Evolutionary conservation across 2,329 filamentous ascomycete species (phyloP).

Genomic region (Calcarisporium arbuscula): DNA sequence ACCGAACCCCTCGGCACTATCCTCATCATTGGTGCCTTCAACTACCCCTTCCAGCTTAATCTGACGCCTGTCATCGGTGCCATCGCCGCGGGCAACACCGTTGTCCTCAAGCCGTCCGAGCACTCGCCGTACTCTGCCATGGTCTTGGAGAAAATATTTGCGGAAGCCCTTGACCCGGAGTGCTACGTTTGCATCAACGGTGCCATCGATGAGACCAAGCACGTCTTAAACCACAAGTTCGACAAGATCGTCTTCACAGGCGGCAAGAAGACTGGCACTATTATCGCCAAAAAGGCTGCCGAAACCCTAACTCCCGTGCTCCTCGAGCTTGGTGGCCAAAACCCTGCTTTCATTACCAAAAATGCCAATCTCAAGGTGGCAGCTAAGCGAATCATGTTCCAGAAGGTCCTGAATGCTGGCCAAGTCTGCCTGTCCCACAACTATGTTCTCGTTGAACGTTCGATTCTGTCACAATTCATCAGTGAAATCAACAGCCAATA

Average conservation of each 20-base stretch:
- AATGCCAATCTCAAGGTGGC: conserved; percentile 74
- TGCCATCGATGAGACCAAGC: conserved; percentile 70
- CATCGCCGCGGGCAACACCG: conserved; percentile 87
- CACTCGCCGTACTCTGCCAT: conserved; percentile 68
- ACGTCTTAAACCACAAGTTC: conserved; percentile 82
- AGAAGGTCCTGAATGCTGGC: conserved; percentile 78
- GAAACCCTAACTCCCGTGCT: conserved; percentile 80
- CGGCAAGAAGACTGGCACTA: conserved; percentile 68
- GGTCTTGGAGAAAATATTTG: conserved; percentile 72
- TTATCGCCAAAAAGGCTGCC: conserved; percentile 85
- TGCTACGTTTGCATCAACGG: conserved; percentile 79
- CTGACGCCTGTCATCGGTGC: conserved; percentile 78
- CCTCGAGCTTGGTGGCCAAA: conserved; percentile 84
- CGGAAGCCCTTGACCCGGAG: conserved; percentile 67
- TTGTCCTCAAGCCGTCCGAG: conserved; percentile 87
- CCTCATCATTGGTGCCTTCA: conserved; percentile 87
- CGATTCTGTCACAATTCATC: conserved; percentile 65
- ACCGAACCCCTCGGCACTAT: conserved; percentile 84
- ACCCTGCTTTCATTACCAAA: conserved; percentile 87
- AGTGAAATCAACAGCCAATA: conserved; percentile 65
- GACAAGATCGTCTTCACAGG: conserved; percentile 99
- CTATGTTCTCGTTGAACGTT: conserved; percentile 78
- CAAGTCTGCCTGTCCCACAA: conserved; percentile 93
- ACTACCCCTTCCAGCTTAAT: conserved; percentile 82
- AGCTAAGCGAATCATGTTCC: conserved; percentile 80